These are phyloP conservation scores for Lactarius hengduanensis DNA, from an alignment of 768 basidiomycete species.

Conservation along the genomic window DNA sequence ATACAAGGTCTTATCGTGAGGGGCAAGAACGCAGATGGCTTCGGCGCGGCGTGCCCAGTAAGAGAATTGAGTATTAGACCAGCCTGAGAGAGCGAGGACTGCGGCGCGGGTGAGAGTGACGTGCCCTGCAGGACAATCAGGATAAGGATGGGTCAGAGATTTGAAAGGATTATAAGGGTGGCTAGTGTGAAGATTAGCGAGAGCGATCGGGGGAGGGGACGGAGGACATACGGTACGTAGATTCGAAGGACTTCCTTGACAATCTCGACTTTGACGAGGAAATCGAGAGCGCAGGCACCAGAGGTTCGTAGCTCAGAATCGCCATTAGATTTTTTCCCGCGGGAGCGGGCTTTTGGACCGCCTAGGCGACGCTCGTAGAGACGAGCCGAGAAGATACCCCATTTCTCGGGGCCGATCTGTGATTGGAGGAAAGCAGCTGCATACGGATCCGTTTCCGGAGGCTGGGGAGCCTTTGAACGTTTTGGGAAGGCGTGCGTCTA, in stretches of 20 bases:
- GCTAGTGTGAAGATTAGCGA: constrained; percentile 32
- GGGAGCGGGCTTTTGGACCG: constrained; percentile 40
- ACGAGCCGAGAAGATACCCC: constrained; percentile 47
- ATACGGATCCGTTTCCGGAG: constrained; percentile 38
- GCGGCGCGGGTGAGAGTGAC: constrained; percentile 49
- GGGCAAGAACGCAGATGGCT: constrained; percentile 47
- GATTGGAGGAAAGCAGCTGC: constrained; percentile 48
- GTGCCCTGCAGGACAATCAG: constrained; percentile 41
- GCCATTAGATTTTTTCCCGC: constrained; percentile 28
- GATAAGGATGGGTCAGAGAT: constrained; percentile 43
- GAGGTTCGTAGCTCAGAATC: constrained; percentile 34
- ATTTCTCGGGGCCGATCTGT: constrained; percentile 44
- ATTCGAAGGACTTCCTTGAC: constrained; percentile 49
- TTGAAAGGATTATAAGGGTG: constrained; percentile 55
- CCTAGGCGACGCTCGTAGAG: constrained; percentile 47
- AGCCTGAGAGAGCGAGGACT: constrained; percentile 48
- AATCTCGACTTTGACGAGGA: constrained; percentile 52
- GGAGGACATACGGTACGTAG: constrained; percentile 47
- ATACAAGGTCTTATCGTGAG: constrained; percentile 42
- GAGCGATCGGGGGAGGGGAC: not conserved
- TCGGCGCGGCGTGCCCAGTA: constrained; percentile 54
- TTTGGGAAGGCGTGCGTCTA: constrained; percentile 30
- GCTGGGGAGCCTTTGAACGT: constrained; percentile 27
- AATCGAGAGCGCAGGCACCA: constrained; percentile 48
- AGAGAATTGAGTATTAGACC: constrained; percentile 55